Evolutionary conservation across 2,329 filamentous ascomycete genomes (phyloP), one percentile per base, ranked within the genome.

Genomic region (Davidsoniella eucalypti): DNA sequence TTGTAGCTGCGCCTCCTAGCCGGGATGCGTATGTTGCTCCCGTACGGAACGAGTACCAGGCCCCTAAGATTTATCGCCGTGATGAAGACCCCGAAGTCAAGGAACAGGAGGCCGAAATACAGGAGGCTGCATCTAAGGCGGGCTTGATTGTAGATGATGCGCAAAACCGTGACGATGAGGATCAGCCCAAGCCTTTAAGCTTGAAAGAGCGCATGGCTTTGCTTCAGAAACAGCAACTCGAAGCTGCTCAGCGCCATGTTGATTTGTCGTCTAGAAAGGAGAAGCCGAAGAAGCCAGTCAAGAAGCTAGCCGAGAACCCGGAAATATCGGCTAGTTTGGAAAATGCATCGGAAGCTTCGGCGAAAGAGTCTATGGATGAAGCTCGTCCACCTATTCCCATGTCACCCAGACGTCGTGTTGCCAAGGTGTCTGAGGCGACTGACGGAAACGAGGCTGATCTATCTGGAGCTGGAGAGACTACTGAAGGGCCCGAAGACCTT

Each of bases 161-260:
- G 5, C 71, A 70, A 3, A 70, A 68, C 18, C 73, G 70, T 40
- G 78, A 72, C 14, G 76, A 69, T 4, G 86, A 92, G 50, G 85
- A 93, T 41, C 80, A 85, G 58, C 88, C 90, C 1, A 95, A 96
- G 65, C 87, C 88, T 21, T 84, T 87, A 51, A 95, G 85, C 57
- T 65, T 98, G 54, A 98, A 96, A 65, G 92, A 98, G 63, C 78
- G 92, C 55, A 95, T 98, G 66, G 92, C 92, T 25, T 69, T 94
- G 48, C 70, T 98, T 14, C 92, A 98, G 63, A 90, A 85, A 61
- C 87, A 96, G 63, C 92, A 98, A 64, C 70, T 86, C 61, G 92
- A 96, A 61, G 86, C 92, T 61, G 86, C 88, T 4, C 75, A 82
- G 55, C 75, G 88, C 48, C 84, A 90, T 64, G 84, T 84, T 6